Base-by-base conservation (phyloP, 2,329 filamentous ascomycete genomes). In the Rhexocercosporidium sp. region DNA sequence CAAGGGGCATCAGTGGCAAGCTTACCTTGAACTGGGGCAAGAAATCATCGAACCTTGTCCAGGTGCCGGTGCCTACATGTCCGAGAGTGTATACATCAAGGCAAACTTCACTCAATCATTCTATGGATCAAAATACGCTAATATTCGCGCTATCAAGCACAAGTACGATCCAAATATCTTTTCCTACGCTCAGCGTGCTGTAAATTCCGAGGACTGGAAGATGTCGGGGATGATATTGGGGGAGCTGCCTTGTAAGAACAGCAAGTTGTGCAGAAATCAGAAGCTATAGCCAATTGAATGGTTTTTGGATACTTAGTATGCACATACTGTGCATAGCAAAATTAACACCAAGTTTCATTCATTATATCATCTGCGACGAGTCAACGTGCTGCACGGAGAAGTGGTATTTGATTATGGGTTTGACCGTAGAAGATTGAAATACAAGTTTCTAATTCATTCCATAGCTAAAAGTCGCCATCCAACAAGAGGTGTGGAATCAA, bases 31-130 rank as follows among this genome's bases (percentile, higher is more conserved):
- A 67, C 9, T 71, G 63, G 65, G 67, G 74, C 65, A 63, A 61
- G 31, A 65, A 61, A n/a, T 64, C 65, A 37, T 67, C 5, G 67
- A 39, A 4, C 60, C 69, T 22, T 63, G 67, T 7, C 67, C 67
- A 0, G 78, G 77, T 2, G 75, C 78, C 4, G 82, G 80, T 3
- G 76, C 79, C 0, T 84, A 84, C 74, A 78, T 82, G 78, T 84
- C 83, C 69, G 84, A 87, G 75, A 83, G 80, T 2, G 80, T 85
- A 74, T 80, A 82, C 61, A 75, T 75, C 41, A 78, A 83, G 74
- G 77, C 77, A 0, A 70, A 81, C 54, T 84, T 79, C 74, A 77
- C 68, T 12, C 62, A 70, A 46, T 60, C 61, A 12, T 73, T 73
- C 59, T 72, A 69, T 64, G 71, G 72, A 11, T 37, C 27, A 1